phyloP scores from a whole-genome alignment of 192 early-diverging fungal genomes.

The Oehlia diaphana region DNA sequence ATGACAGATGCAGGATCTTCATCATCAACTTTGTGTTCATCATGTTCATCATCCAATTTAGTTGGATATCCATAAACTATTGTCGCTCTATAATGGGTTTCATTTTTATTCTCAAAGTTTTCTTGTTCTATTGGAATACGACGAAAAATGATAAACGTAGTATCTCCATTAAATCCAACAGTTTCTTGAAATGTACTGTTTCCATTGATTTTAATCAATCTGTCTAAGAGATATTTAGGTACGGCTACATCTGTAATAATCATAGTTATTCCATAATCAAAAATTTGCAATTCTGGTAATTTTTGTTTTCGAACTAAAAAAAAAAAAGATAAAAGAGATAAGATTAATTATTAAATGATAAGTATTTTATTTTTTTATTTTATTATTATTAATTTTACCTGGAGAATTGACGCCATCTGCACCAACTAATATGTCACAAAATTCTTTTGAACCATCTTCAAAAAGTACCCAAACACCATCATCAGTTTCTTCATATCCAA shows the following conservation, averaged over 20 bases:
- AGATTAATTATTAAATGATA: neutral
- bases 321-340: neutral
- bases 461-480: slow-evolving; percentile 5
- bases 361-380: too few species aligned
- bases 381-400: neutral
- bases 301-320: slow-evolving; percentile 10
- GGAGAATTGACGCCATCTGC: slow-evolving; percentile 17
- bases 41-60: neutral
- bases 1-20: too few species aligned
- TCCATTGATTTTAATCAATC: neutral
- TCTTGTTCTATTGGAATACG: neutral
- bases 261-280: neutral
- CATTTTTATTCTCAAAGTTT: neutral
- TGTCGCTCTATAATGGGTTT: neutral
- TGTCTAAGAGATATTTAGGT: neutral
- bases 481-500: slow-evolving; percentile 15
- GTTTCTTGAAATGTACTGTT: neutral
- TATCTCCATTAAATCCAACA: neutral
- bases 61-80: neutral
- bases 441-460: slow-evolving; percentile 12
- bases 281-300: neutral
- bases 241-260: neutral
- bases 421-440: slow-evolving; percentile 10
- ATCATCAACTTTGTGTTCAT: too few species aligned
- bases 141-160: neutral